Evolutionary conservation across 2,329 filamentous ascomycete genomes (phyloP).

Genomic region (Ophiostoma sp.): DNA sequence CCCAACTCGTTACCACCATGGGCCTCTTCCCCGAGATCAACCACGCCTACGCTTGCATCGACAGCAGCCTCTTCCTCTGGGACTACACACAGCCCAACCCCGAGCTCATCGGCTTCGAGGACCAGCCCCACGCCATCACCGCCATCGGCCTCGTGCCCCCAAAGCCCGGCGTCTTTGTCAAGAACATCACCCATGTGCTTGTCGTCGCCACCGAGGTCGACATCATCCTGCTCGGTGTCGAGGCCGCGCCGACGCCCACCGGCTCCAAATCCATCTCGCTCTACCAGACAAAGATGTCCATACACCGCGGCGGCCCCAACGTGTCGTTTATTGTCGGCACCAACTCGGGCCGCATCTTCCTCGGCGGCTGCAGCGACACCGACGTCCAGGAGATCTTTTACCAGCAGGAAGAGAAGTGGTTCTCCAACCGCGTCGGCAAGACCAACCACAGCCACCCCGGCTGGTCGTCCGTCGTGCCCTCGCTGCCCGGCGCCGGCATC

Average conservation of each 20-base stretch:
- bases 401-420: conserved; percentile 97
- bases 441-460: conserved; percentile 79
- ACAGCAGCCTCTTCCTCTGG: conserved; percentile 95
- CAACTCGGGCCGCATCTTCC: conserved; percentile 85
- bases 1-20: conserved; percentile 85
- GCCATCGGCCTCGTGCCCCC: conserved; percentile 84
- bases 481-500: conserved; percentile 40
- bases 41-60: conserved; percentile 92
- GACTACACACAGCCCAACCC: conserved; percentile 93
- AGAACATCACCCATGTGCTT: conserved; percentile 77
- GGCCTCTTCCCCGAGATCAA: conserved; percentile 91
- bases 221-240: conserved; percentile 81
- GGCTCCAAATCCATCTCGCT: conserved; percentile 70
- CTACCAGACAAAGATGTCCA: conserved; percentile 82
- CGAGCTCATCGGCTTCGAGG: conserved; percentile 86
- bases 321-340: conserved; percentile 76
- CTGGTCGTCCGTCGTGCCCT: conserved; percentile 60
- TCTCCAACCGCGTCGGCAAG: conserved; percentile 79
- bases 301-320: conserved; percentile 68
- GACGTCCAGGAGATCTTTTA: conserved; percentile 94
- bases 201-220: conserved; percentile 83
- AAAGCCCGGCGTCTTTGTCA: conserved; percentile 79
- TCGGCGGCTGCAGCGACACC: conserved; percentile 71
- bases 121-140: conserved; percentile 80
- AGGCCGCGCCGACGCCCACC: conserved; percentile 58